A percentile compares a stretch with the other conserved stretches of the same genome.
Conservation (phyloP, 225 moss, liverwort and hornwort species). For the Pleurozium schreberi region DNA sequence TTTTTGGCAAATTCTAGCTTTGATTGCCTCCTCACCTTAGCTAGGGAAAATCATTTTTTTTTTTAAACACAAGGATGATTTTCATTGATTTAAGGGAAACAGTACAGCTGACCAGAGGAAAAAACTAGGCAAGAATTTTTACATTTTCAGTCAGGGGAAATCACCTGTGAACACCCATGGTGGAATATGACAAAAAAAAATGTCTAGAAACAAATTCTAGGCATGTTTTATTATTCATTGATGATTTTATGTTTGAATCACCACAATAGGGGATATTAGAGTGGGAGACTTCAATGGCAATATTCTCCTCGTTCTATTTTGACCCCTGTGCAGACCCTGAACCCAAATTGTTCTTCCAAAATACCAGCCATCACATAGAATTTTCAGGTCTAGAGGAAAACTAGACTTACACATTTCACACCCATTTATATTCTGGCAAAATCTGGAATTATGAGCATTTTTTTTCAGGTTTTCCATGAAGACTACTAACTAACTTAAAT, state of each 20-base stretch:
- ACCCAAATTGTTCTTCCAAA: neutral
- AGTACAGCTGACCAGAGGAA: too few relatives aligned
- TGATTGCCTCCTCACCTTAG: too few relatives aligned
- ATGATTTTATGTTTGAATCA: neutral
- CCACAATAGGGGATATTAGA: too few relatives aligned
- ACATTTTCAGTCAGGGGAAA: neutral
- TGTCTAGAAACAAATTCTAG: neutral
- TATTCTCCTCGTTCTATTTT: neutral
- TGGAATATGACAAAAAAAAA: neutral
- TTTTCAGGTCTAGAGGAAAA: too few relatives aligned
- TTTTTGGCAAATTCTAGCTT: neutral
- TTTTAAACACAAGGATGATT: too few relatives aligned
- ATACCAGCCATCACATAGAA: accelerated
- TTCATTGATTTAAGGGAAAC: too few relatives aligned
- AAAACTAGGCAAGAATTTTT: too few relatives aligned
- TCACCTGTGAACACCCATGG: neutral
- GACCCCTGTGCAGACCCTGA: neutral
- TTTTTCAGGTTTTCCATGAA: too few relatives aligned
- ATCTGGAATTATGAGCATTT: neutral
- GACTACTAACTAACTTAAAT: neutral
- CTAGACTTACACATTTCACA: neutral
- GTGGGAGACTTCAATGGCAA: neutral
- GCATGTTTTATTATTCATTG: neutral
- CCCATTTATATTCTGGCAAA: neutral
- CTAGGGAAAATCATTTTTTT: too few relatives aligned